These are phyloP conservation scores for Hortaea werneckii DNA, from an alignment of 2,329 filamentous ascomycete genomes.

Conservation along the genomic window DNA sequence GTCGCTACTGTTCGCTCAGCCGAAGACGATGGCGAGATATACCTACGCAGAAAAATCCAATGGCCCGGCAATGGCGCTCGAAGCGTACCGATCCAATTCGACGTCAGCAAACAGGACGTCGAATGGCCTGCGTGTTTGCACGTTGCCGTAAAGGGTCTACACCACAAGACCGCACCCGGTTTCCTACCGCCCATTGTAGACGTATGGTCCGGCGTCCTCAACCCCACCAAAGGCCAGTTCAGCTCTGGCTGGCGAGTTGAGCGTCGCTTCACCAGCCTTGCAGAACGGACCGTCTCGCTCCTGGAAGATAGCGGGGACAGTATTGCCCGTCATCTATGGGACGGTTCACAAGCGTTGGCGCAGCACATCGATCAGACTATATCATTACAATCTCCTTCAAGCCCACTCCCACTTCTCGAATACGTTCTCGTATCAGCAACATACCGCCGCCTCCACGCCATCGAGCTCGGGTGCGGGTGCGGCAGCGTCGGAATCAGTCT, in stretches of 20 bases:
- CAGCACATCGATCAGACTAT: slow-evolving; percentile 41
- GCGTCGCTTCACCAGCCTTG: slow-evolving; percentile 40
- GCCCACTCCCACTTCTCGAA: slow-evolving; percentile 27
- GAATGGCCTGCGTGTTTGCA: slow-evolving; percentile 32
- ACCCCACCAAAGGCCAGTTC: slow-evolving; percentile 26
- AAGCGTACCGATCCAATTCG: slow-evolving; percentile 33
- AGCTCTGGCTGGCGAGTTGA: slow-evolving; percentile 45
- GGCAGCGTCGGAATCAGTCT: slow-evolving; percentile 59
- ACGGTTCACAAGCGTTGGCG: slow-evolving; percentile 49
- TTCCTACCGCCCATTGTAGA: slow-evolving; percentile 40
- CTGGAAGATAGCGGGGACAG: slow-evolving; percentile 64
- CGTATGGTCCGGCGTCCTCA: slow-evolving; percentile 44
- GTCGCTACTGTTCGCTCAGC: slow-evolving; percentile 28
- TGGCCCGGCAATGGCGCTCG: slow-evolving; percentile 35
- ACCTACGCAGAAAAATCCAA: slow-evolving; percentile 31
- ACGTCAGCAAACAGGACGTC: slow-evolving; percentile 29
- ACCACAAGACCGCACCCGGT: slow-evolving; percentile 19
- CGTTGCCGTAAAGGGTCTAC: slow-evolving; percentile 24
- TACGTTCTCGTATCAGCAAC: slow-evolving; percentile 28
- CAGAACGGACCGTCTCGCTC: slow-evolving; percentile 37
- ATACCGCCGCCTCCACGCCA: slow-evolving; percentile 36
- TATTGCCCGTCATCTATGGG: slow-evolving; percentile 64
- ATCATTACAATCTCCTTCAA: slow-evolving; percentile 19
- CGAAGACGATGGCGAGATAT: slow-evolving; percentile 28
- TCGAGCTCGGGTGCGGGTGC: slow-evolving; percentile 60